A percentile compares a stretch with the other conserved stretches of the same genome.
These are phyloP conservation scores for Penicillium concentricum DNA, from an alignment of 2,329 filamentous ascomycete species.

Conservation along the genomic window DNA sequence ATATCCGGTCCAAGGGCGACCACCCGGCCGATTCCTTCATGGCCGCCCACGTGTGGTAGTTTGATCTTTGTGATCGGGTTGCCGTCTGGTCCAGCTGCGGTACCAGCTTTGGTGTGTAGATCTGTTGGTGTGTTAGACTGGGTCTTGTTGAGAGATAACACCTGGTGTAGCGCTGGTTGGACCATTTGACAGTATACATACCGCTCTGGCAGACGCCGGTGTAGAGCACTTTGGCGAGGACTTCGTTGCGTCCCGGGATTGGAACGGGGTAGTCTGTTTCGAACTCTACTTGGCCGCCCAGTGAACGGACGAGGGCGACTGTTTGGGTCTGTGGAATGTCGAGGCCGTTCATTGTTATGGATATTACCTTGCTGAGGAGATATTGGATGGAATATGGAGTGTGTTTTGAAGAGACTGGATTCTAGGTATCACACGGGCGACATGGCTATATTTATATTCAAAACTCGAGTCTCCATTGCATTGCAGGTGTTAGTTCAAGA, in stretches of 20 bases:
- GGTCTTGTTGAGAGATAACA: neutral
- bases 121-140: slow-evolving; percentile 24
- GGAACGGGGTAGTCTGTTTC: slow-evolving; percentile 45
- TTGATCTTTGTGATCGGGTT: slow-evolving; percentile 47
- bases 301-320: slow-evolving; percentile 42
- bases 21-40: slow-evolving; percentile 47
- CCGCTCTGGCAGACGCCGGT: slow-evolving; percentile 48
- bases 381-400: neutral
- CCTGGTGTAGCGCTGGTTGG: neutral
- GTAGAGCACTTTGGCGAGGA: slow-evolving; percentile 48
- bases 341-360: slow-evolving; percentile 8
- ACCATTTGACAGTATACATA: slow-evolving; percentile 17
- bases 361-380: neutral
- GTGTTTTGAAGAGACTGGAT: neutral
- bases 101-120: slow-evolving; percentile 43
- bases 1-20: slow-evolving; percentile 40
- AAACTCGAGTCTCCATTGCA: neutral
- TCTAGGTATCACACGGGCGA: neutral
- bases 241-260: slow-evolving; percentile 41
- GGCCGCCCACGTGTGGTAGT: slow-evolving; percentile 47
- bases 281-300: slow-evolving; percentile 44
- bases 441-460: neutral
- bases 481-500: too few species aligned
- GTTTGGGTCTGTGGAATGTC: slow-evolving; percentile 34
- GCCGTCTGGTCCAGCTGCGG: slow-evolving; percentile 40